Evolutionary conservation across 1,284 basidiomycete genomes (phyloP).

Genomic region (Sanghuangporus weigelae): DNA sequence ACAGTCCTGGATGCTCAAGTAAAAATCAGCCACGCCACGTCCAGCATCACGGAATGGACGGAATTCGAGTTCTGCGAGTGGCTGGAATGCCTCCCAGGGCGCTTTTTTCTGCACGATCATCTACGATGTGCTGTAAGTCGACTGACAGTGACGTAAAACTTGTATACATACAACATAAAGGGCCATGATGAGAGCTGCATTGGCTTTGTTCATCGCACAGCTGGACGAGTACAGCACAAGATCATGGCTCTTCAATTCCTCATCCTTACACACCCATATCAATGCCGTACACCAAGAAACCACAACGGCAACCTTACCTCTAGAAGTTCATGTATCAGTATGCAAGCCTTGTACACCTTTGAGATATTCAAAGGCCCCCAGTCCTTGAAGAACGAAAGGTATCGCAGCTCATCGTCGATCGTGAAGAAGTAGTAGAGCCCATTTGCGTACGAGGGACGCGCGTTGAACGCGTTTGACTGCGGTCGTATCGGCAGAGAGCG

Average conservation of each 20-base stretch:
- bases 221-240: constrained; percentile 89
- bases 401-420: constrained; percentile 88
- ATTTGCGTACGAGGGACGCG: constrained; percentile 52
- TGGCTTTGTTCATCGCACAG: constrained; percentile 85
- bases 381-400: constrained; percentile 92
- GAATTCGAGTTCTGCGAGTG: constrained; percentile 86
- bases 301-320: constrained; percentile 48
- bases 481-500: constrained; percentile 45
- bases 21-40: constrained; percentile 88
- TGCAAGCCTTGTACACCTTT: constrained; percentile 92
- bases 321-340: constrained; percentile 84
- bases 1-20: constrained; percentile 89
- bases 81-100: constrained; percentile 95
- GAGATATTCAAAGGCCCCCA: constrained; percentile 93
- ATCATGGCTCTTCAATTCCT: constrained; percentile 58
- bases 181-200: constrained; percentile 88
- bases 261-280: constrained; percentile 46
- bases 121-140: constrained; percentile 35
- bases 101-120: constrained; percentile 89
- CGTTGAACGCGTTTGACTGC: constrained; percentile 51
- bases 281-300: constrained; percentile 20
- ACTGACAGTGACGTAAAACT: constrained; percentile 16
- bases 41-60: constrained; percentile 97
- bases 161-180: constrained; percentile 73
- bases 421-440: constrained; percentile 81